Conservation (phyloP, 148 eudicot genomes). For the Persicaria tinctoria region DNA sequence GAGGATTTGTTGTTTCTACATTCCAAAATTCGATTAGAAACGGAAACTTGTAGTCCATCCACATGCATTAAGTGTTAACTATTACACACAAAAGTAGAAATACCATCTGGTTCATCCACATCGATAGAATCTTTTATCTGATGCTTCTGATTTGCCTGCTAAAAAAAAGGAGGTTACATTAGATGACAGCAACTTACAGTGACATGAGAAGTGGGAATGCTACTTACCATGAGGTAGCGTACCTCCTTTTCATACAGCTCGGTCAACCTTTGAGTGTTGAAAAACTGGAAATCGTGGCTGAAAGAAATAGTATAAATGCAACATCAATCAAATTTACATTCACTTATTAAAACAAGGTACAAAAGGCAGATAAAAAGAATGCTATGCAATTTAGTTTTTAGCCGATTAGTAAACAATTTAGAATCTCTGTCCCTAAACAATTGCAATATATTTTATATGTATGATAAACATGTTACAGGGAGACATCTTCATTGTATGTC, state of each 20-base stretch:
- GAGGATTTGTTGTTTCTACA: constrained; percentile 79
- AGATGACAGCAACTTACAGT: background rate
- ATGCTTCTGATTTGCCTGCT: constrained; percentile 77
- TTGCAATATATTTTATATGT: no score
- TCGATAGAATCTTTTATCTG: constrained; percentile 89
- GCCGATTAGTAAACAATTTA: no score
- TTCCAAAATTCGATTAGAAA: constrained; percentile 18
- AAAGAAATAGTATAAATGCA: background rate
- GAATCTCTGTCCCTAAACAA: no score
- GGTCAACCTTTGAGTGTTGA: constrained; percentile 80
- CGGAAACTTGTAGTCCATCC: background rate
- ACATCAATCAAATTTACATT: no score
- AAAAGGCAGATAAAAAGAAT: no score
- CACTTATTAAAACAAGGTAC: no score
- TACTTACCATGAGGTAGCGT: constrained; percentile 81
- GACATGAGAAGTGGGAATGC: background rate
- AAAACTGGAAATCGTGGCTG: constrained; percentile 99
- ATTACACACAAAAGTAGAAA: constrained; percentile 2
- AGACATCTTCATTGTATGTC: no score
- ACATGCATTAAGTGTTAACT: background rate
- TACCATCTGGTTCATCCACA: constrained; percentile 94
- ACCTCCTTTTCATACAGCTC: constrained; percentile 98
- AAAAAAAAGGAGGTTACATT: constrained; percentile 16
- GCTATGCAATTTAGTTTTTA: no score
- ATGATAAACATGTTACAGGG: no score